These are phyloP conservation scores for Microbotryum intermedium DNA, from an alignment of 1,284 basidiomycete genomes.

Conservation along the genomic window DNA sequence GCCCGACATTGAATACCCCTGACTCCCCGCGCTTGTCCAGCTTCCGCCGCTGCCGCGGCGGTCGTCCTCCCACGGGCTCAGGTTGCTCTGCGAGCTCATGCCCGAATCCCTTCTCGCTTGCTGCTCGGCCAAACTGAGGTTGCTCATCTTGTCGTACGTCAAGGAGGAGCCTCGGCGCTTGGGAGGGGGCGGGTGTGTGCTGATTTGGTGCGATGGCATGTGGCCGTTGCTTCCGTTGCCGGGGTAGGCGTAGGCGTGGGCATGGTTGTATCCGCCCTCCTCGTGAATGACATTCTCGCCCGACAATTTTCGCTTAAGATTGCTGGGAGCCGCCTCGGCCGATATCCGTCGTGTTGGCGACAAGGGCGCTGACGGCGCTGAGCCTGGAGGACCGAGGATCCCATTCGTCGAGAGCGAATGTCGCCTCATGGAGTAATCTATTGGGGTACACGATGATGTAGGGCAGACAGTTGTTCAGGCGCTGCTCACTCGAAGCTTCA, in stretches of 20 bases:
- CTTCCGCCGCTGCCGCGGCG: constrained; percentile 20
- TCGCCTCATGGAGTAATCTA: constrained; percentile 26
- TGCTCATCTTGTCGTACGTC: constrained; percentile 18
- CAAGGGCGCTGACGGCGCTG: too few species aligned
- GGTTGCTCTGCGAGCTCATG: not conserved
- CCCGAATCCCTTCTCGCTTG: constrained; percentile 13
- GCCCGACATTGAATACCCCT: not conserved
- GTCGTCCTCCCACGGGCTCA: constrained; percentile 21
- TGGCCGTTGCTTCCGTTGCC: not conserved
- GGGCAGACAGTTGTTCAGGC: too few species aligned
- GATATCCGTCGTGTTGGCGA: not conserved
- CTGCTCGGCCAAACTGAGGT: constrained; percentile 6
- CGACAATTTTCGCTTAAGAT: constrained; percentile 21
- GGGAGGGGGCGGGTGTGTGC: not conserved
- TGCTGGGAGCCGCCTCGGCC: not conserved
- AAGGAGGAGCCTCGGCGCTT: constrained; percentile 18
- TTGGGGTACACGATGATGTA: too few species aligned
- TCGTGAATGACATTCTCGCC: constrained; percentile 4
- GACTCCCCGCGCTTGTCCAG: constrained; percentile 6
- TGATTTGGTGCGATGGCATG: not conserved
- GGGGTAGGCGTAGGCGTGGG: not conserved
- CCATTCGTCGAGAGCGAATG: constrained; percentile 10
- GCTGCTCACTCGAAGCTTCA: too few species aligned
- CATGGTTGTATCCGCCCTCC: not conserved
- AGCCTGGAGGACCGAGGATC: too few species aligned